Evolutionary conservation across 129 eudicot genomes (phyloP).

Genomic region (Daucus carota): DNA sequence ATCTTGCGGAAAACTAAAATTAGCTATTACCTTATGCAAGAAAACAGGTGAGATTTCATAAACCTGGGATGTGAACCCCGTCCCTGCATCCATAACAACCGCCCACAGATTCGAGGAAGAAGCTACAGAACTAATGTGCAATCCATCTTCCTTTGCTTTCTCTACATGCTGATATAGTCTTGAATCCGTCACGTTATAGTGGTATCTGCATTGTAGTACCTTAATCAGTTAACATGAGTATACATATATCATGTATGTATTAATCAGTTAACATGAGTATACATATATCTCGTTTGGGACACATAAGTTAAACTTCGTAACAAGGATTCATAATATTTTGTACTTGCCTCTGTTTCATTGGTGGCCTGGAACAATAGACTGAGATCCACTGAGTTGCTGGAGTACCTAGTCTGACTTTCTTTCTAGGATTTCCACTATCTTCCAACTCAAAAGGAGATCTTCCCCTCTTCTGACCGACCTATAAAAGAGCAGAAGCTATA

Average conservation of each 20-base stretch:
- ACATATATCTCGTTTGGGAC: too few relatives aligned
- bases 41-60: constrained; percentile 65
- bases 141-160: constrained; percentile 71
- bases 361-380: constrained; percentile 56
- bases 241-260: neutral
- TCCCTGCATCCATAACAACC: constrained; percentile 83
- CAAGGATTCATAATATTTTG: neutral
- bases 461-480: constrained; percentile 82
- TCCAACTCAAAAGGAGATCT: constrained; percentile 53
- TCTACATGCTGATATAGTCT: constrained; percentile 74
- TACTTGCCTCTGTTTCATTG: constrained; percentile 76
- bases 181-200: constrained; percentile 67
- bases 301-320: neutral
- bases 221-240: neutral
- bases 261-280: neutral
- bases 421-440: constrained; percentile 62
- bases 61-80: constrained; percentile 68
- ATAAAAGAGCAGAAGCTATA: constrained; percentile 13
- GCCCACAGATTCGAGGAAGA: constrained; percentile 77
- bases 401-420: constrained; percentile 64
- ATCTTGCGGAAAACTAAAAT: neutral
- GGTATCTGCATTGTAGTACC: constrained; percentile 37
- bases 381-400: constrained; percentile 85
- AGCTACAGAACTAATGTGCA: constrained; percentile 62
- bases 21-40: constrained; percentile 60